Percentiles rank a stretch among this genome's conserved stretches.
phyloP scores from a whole-genome alignment of 805 yeast species.

The Monosporozyma unispora region DNA sequence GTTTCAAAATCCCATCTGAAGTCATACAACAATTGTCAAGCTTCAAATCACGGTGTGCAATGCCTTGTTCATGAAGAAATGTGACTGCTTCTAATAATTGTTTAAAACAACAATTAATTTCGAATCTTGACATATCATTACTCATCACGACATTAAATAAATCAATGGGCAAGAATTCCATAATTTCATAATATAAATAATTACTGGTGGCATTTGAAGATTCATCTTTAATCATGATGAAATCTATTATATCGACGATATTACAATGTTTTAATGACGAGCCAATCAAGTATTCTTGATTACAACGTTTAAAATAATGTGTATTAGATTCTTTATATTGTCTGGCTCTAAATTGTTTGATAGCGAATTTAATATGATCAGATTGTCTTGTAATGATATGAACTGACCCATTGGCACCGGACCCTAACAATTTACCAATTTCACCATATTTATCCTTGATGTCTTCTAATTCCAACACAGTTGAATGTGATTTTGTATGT shows the following conservation, averaged over 20 bases:
- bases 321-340: conserved; percentile 57
- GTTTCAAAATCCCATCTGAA: conserved; percentile 59
- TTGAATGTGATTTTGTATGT: not conserved
- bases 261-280: conserved; percentile 74
- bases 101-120: conserved; percentile 70
- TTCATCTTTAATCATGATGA: conserved; percentile 36
- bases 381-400: conserved; percentile 57
- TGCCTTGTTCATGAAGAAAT: conserved; percentile 66
- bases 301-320: conserved; percentile 76
- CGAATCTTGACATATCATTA: conserved; percentile 69
- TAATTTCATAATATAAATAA: conserved; percentile 56
- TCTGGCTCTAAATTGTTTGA: conserved; percentile 68
- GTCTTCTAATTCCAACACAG: not conserved
- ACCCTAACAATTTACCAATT: conserved; percentile 63
- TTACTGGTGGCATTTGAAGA: not conserved
- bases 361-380: conserved; percentile 68
- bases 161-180: conserved; percentile 81
- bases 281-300: conserved; percentile 79
- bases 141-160: conserved; percentile 82
- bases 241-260: conserved; percentile 68
- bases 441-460: conserved; percentile 52
- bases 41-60: conserved; percentile 76
- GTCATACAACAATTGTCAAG: conserved; percentile 78
- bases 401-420: conserved; percentile 85
- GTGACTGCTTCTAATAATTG: conserved; percentile 64